A percentile compares a stretch with the other conserved stretches of the same genome.
These are phyloP conservation scores for Amphichorda felina DNA, from an alignment of 2,329 filamentous ascomycete genomes.

Conservation along the genomic window DNA sequence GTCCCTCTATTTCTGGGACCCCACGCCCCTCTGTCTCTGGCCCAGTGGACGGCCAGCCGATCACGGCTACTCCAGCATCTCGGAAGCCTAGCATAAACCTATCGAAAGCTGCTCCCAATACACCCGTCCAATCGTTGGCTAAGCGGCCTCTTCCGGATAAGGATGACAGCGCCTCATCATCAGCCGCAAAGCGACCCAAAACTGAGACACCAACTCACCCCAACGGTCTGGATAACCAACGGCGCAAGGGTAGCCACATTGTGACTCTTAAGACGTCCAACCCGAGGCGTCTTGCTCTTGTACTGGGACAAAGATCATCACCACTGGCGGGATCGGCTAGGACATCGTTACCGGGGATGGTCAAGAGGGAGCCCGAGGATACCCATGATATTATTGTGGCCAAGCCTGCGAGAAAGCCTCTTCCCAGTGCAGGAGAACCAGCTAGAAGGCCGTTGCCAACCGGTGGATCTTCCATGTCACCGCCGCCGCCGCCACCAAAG, in stretches of 20 bases:
- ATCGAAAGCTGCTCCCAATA: not conserved
- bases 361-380: not conserved
- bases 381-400: conserved; percentile 14
- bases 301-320: conserved; percentile 16
- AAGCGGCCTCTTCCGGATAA: conserved; percentile 26
- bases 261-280: conserved; percentile 23
- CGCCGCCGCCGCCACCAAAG: conserved; percentile 1
- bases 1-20: too few relatives aligned
- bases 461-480: conserved; percentile 7
- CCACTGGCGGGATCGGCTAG: conserved; percentile 9
- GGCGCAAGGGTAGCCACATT: conserved; percentile 19
- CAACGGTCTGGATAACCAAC: conserved; percentile 9
- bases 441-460: conserved; percentile 20
- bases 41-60: not conserved
- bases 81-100: not conserved
- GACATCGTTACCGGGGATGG: conserved; percentile 18
- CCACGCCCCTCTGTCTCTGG: not conserved
- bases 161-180: conserved; percentile 16
- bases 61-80: not conserved
- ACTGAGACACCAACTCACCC: conserved; percentile 12
- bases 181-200: conserved; percentile 26
- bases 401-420: conserved; percentile 23
- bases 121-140: conserved; percentile 9
- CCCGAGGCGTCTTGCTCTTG: conserved; percentile 19
- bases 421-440: conserved; percentile 15